Conservation (phyloP, 495 filamentous ascomycete species). For the Articulospora tetracladia region DNA sequence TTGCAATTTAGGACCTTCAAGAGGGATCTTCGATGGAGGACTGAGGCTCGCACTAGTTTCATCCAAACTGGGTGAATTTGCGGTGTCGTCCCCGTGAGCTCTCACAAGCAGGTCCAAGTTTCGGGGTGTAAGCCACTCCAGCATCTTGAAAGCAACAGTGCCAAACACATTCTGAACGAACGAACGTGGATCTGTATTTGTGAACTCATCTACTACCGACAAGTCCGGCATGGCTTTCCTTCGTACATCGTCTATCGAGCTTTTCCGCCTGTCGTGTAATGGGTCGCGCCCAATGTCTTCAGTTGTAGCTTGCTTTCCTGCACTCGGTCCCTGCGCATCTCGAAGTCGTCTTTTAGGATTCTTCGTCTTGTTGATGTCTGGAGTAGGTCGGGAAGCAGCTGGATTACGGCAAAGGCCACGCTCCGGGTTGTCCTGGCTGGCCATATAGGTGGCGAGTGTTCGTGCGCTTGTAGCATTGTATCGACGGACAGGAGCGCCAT, state of each 20-base stretch:
- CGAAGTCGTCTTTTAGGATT: constrained; percentile 1
- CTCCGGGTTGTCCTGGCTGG: constrained; percentile 74
- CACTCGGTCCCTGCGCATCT: neutral
- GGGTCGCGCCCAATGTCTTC: neutral
- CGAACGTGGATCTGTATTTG: constrained; percentile 73
- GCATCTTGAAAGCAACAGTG: constrained; percentile 70
- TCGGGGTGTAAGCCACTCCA: constrained; percentile 69
- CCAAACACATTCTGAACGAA: constrained; percentile 82
- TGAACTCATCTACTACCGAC: constrained; percentile 27
- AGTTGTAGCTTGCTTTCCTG: neutral
- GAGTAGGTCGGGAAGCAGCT: constrained; percentile 21
- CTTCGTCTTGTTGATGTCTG: constrained; percentile 32
- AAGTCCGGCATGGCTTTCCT: neutral
- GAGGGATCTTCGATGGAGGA: too few species aligned
- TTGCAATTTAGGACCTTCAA: neutral
- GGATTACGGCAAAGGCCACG: constrained; percentile 59
- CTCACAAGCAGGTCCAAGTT: constrained; percentile 15
- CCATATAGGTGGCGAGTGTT: constrained; percentile 73
- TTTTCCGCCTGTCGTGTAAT: neutral
- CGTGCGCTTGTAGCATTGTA: constrained; percentile 69
- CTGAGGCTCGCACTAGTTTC: too few species aligned
- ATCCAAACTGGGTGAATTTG: neutral
- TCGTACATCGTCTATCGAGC: neutral
- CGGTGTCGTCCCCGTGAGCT: neutral
- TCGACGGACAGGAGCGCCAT: constrained; percentile 64